phyloP scores from a whole-genome alignment of 306 rosid species.

The Betula pendula region DNA sequence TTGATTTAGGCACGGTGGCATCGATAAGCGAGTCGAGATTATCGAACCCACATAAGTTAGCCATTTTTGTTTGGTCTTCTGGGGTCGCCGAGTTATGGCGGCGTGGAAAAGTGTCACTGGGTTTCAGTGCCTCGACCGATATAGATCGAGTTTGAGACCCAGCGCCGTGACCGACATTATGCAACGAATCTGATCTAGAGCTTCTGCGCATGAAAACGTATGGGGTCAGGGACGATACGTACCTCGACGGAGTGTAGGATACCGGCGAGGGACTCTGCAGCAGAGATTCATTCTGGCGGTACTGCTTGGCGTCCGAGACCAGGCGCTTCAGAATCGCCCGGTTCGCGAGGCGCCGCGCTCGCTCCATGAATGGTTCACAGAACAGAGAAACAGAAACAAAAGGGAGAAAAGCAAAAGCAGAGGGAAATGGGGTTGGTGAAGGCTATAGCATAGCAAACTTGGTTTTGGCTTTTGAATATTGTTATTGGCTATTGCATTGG shows the following conservation, averaged over 20 bases:
- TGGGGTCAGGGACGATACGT: slow-evolving; percentile 67
- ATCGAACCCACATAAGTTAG: slow-evolving; percentile 57
- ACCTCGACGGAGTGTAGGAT: slow-evolving; percentile 60
- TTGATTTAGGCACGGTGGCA: slow-evolving; percentile 93
- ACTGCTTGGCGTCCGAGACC: slow-evolving; percentile 70
- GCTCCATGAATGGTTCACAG: slow-evolving; percentile 73
- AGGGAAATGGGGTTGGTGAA: slow-evolving; percentile 28
- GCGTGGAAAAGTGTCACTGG: slow-evolving; percentile 86
- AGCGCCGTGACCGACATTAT: slow-evolving; percentile 29
- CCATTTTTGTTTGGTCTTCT: slow-evolving; percentile 81
- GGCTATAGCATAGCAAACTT: too few relatives aligned
- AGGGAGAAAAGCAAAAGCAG: background rate
- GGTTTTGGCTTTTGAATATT: background rate
- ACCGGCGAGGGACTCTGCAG: slow-evolving; percentile 52
- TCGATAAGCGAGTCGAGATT: slow-evolving; percentile 71
- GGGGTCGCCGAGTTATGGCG: slow-evolving; percentile 97
- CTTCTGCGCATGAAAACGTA: slow-evolving; percentile 40
- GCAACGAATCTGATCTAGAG: slow-evolving; percentile 42
- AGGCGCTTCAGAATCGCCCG: slow-evolving; percentile 83
- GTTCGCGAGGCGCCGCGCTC: slow-evolving; percentile 88
- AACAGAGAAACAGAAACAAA: background rate
- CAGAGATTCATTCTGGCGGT: slow-evolving; percentile 55
- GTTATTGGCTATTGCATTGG: slow-evolving; percentile 18
- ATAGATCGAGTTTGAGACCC: slow-evolving; percentile 71
- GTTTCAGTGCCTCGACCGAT: slow-evolving; percentile 76